Evolutionary conservation across 768 basidiomycete species (phyloP), one percentile per base, ranked within the genome.

Genomic region (Naganishia onofrii): DNA sequence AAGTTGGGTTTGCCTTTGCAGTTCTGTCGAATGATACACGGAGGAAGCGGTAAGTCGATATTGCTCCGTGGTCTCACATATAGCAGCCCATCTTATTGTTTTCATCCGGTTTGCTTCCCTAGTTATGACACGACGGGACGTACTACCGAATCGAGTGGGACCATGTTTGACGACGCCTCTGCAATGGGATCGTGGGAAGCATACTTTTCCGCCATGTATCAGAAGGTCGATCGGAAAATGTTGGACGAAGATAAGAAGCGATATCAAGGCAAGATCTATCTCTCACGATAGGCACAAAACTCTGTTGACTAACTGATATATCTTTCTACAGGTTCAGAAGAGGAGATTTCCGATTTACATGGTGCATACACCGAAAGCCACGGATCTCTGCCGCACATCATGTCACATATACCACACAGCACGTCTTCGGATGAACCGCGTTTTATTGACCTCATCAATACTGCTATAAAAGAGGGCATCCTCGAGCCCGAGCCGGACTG

Each of bases 171-270:
- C 0, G 87, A 83, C 28, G 66, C 68, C 28, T 86, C 86, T 7
- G 91, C 87, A 12, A 91, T 90, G 70, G 90, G 88, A 71, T 91
- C 92, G 0, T 99, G 96, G 96, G 92, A 93, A 76, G 87, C 90
- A 7, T 99, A 99, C 82, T 99, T 98, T 75, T 90, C 89, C 78
- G 88, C 88, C 68, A 82, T 96, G 73, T 96, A 93, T 73, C 90
- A 94, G 71, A 85, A 88, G 66, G 90, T 95, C 29, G 94, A 93
- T 68, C 86, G 88, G 71, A 88, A 87, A 70, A 90, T 88, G 79
- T 84, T 99, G 66, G 93, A 97, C 73, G 91, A 96, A 79, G 87
- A 95, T 87, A 95, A 92, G 86, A 88, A 88, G 74, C 88, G 88
- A 76, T 99, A 99, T 81, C 93, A 98, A 84, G 92, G 96, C 90